Percentiles rank a stretch among this genome's conserved stretches.
phyloP scores from a whole-genome alignment of 495 filamentous ascomycete genomes.

The Penicillium cataractarum region DNA sequence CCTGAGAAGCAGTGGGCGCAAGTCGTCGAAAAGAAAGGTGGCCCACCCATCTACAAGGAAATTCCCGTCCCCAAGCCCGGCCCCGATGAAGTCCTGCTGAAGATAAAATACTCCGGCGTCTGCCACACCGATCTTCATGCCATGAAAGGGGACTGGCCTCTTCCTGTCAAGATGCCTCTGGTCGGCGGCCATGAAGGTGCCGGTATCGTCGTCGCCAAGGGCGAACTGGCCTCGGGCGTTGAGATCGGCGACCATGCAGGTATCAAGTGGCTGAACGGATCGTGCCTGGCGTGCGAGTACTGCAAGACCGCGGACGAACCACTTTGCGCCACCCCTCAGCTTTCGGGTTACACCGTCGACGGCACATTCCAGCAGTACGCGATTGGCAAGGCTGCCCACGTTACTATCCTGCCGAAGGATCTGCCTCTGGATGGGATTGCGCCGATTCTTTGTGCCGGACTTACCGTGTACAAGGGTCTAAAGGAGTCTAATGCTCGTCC shows the following conservation, averaged over 20 bases:
- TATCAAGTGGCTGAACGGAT: constrained; percentile 84
- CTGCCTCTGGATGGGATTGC: constrained; percentile 72
- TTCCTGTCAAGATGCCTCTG: constrained; percentile 75
- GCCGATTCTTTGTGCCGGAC: constrained; percentile 82
- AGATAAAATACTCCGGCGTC: constrained; percentile 88
- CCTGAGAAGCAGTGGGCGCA: constrained; percentile 84
- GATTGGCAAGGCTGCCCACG: constrained; percentile 79
- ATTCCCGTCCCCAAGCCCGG: constrained; percentile 76
- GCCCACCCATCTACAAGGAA: constrained; percentile 75
- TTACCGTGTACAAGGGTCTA: constrained; percentile 90
- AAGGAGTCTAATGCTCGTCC: constrained; percentile 78
- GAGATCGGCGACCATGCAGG: constrained; percentile 76
- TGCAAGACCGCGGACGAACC: constrained; percentile 71
- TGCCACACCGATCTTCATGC: constrained; percentile 88
- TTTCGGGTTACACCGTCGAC: constrained; percentile 80
- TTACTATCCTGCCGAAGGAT: constrained; percentile 73
- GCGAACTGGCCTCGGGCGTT: constrained; percentile 66
- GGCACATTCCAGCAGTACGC: constrained; percentile 88
- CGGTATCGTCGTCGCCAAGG: constrained; percentile 76
- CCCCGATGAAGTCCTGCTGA: constrained; percentile 83
- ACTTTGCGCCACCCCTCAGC: constrained; percentile 64
- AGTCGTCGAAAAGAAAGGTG: constrained; percentile 76
- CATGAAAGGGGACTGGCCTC: constrained; percentile 84
- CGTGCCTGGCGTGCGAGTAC: constrained; percentile 71
- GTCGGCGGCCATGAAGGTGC: constrained; percentile 89